Conservation (phyloP, 2,329 filamentous ascomycete species). For the Drechslerella stenobrocha region DNA sequence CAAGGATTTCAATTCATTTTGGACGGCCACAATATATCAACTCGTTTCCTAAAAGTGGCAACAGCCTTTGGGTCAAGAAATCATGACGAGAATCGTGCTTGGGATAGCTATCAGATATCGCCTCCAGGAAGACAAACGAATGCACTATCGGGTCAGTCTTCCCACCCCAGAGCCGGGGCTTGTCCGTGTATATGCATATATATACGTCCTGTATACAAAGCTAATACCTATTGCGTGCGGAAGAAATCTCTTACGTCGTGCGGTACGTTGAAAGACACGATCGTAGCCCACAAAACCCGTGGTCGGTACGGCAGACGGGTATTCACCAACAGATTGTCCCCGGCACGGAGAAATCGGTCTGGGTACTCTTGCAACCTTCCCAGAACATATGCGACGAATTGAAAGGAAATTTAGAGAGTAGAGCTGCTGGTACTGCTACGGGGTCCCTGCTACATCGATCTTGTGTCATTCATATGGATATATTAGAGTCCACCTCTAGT, state of each 20-base stretch:
- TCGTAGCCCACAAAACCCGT: constrained; percentile 16
- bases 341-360: constrained; percentile 6
- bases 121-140: neutral
- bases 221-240: neutral
- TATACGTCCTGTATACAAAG: neutral
- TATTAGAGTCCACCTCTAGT: constrained; percentile 19
- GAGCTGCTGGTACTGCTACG: neutral
- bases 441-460: neutral
- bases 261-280: constrained; percentile 25
- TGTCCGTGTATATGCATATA: no score
- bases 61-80: constrained; percentile 23
- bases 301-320: constrained; percentile 30
- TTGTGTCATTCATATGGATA: constrained; percentile 23
- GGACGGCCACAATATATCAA: constrained; percentile 13
- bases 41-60: constrained; percentile 16
- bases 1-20: constrained; percentile 21
- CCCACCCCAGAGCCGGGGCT: no score
- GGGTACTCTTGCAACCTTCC: constrained; percentile 28
- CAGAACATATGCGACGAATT: constrained; percentile 9
- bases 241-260: constrained; percentile 28
- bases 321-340: constrained; percentile 18
- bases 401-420: constrained; percentile 8
- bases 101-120: constrained; percentile 30
- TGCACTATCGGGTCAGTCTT: constrained; percentile 9
- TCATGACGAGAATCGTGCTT: constrained; percentile 26